Base-by-base conservation (phyloP, 495 filamentous ascomycete species). In the Daldinia grandis region DNA sequence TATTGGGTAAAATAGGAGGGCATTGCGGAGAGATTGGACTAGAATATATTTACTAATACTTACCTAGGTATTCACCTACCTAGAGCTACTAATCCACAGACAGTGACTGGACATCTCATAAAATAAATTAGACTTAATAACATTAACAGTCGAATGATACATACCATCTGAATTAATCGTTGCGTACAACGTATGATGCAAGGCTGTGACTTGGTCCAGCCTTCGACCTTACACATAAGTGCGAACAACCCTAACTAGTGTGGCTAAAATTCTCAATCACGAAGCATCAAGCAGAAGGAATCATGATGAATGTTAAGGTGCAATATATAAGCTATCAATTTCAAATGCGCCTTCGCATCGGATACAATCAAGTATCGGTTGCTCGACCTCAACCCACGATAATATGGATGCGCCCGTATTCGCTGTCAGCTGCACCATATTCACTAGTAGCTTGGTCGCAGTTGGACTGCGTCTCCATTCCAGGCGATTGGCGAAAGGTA, bases 381-480 rank as follows among this genome's bases (percentile, higher is more conserved):
- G 42, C 42, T 47, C 19, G 19, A 47, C 21, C 19, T 47, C 17
- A 24, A 2, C 17, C 17, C 40, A 17, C 40, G 19, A 19, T 1
- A 44, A 17, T 21, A 47, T 47, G 42, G 42, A 47, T 21, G 9
- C 19, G 19, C 2, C 17, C 10, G 15, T 69, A 28, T 67, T 59
- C 19, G 7, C n/a, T 28, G 19, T 28, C 15, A 59, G 31, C 33
- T 63, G 24, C 24, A 4, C 66, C 7, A 14, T 66, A 8, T 62
- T 61, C 10, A n/a, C 19, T 3, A n/a, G 25, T 14, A 58, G 62
- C 58, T n/a, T 71, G 7, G 4, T 71, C 27, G 27, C 54, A 0
- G 60, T 71, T 42, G 58, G 9, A 14, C 14, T 71, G 0, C 73
- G 73, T 1, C 17, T 73, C 19, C 65, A 62, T 44, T 74, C 42